Percentiles rank a stretch among this genome's conserved stretches.
phyloP scores from a whole-genome alignment of 441 rosid species.

The California macrophylla region DNA sequence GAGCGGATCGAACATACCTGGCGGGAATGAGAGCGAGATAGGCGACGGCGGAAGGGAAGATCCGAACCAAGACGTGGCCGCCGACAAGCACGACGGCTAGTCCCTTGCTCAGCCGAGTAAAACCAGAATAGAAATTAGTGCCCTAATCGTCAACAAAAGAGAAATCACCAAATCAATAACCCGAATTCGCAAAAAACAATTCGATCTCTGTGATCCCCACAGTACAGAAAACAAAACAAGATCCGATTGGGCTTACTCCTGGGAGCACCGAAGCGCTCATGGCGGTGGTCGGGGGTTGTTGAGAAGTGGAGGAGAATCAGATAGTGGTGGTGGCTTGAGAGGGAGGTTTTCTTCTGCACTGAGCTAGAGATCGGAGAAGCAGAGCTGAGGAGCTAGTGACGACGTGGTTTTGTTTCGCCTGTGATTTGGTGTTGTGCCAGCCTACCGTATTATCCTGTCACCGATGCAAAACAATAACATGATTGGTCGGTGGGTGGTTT shows the following conservation, averaged over 20 bases:
- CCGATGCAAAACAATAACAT: too few relatives aligned
- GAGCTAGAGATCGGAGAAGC: background rate
- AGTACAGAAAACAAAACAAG: background rate
- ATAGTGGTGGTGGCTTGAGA: background rate
- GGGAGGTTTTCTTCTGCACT: background rate
- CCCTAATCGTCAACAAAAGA: constrained; percentile 29
- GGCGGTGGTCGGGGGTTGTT: constrained; percentile 7
- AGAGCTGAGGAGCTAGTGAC: background rate
- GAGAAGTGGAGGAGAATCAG: background rate
- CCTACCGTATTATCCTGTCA: background rate
- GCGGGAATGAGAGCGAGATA: constrained; percentile 93
- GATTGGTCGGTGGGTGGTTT: too few relatives aligned
- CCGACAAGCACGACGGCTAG: constrained; percentile 61
- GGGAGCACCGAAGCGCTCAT: constrained; percentile 57
- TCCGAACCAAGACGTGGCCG: constrained; percentile 68
- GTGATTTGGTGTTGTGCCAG: background rate
- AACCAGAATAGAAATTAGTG: constrained; percentile 32
- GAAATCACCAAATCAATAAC: background rate
- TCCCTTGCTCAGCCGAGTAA: constrained; percentile 88
- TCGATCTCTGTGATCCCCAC: background rate
- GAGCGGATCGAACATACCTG: constrained; percentile 28
- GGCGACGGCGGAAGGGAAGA: constrained; percentile 53
- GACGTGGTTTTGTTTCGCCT: background rate
- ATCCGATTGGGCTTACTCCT: constrained; percentile 20
- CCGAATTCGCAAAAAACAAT: background rate